Base-by-base conservation (phyloP, 1,139 yeast genomes). In the Yamadazyma sp. region DNA sequence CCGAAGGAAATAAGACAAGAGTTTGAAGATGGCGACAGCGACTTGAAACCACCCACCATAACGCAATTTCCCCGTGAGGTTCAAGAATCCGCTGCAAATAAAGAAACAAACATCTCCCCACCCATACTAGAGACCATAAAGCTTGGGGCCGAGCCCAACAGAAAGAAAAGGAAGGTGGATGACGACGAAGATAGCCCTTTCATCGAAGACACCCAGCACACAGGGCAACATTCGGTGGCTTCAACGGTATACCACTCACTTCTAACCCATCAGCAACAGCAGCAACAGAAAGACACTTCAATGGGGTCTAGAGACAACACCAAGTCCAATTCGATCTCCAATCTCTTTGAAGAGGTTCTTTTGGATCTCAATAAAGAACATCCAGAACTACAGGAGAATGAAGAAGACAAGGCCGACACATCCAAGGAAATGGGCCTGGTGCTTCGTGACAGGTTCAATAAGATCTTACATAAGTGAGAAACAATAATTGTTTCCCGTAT, bases 201-300 rank as follows among this genome's bases (percentile, higher is more conserved):
- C 32, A 23, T 38, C 5, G 44, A 41, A 15, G 41, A 41, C 4
- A 28, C 22, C 4, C 23, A 26, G 15, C n/a, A 35, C 12, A 46
- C 48, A 12, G 45, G 46, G 2, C 49, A 43, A 29, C 53, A 48
- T 29, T 59, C 66, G 5, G 55, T 54, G 5, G 58, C 56, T 9
- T 61, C 69, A 1, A 64, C 69, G 1, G 38, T 63, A 18, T 63
- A 61, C 43, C 69, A 64, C 44, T 61, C 69, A 12, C 42, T 63
- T 8, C 28, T 51, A 11, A 43, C 49, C 18, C 52, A 51, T 36
- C 53, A 55, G 30, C 45, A 41, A 16, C 37, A 55, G 31, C 45
- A 41, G 14, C 37, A 39, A 24, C 20, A 37, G 15, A 15, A 36
- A 18, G 36, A 18, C 8, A 28, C 31, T 9, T 29, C 32, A 2